Conservation (phyloP, 2,329 filamentous ascomycete species). For the Akanthomyces muscarius region DNA sequence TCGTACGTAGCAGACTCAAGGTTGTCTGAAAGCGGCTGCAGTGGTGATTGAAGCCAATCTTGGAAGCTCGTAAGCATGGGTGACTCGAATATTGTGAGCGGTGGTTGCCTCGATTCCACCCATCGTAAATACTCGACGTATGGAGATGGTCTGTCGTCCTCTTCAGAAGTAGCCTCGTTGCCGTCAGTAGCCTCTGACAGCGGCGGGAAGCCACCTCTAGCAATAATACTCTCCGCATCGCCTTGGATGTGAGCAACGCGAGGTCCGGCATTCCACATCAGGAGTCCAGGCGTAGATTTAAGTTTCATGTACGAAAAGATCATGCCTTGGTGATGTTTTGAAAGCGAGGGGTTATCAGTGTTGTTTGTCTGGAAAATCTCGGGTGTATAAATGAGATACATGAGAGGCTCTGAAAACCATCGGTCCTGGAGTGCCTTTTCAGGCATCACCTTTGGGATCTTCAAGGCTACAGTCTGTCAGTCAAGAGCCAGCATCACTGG, state of each 20-base stretch:
- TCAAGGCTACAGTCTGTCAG: slow-evolving; percentile 41
- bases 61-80: slow-evolving; percentile 61
- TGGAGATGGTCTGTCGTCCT: slow-evolving; percentile 36
- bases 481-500: background rate
- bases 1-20: slow-evolving; percentile 97
- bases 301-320: slow-evolving; percentile 61
- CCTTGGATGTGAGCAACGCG: slow-evolving; percentile 32
- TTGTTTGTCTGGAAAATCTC: slow-evolving; percentile 58
- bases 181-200: slow-evolving; percentile 60
- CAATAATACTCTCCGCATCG: slow-evolving; percentile 2
- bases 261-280: slow-evolving; percentile 60
- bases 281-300: slow-evolving; percentile 58
- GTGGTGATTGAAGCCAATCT: slow-evolving; percentile 90
- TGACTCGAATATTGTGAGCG: slow-evolving; percentile 49
- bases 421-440: slow-evolving; percentile 58
- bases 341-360: slow-evolving; percentile 57
- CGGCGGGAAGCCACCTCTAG: slow-evolving; percentile 54
- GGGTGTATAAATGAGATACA: slow-evolving; percentile 54
- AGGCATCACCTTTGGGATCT: slow-evolving; percentile 56
- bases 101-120: slow-evolving; percentile 76
- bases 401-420: slow-evolving; percentile 67
- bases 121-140: slow-evolving; percentile 78
- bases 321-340: slow-evolving; percentile 56
- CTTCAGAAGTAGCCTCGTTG: slow-evolving; percentile 16
- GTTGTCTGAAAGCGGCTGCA: slow-evolving; percentile 94